Base-by-base conservation (phyloP, 2,329 filamentous ascomycete genomes). In the Penicillium sp. region DNA sequence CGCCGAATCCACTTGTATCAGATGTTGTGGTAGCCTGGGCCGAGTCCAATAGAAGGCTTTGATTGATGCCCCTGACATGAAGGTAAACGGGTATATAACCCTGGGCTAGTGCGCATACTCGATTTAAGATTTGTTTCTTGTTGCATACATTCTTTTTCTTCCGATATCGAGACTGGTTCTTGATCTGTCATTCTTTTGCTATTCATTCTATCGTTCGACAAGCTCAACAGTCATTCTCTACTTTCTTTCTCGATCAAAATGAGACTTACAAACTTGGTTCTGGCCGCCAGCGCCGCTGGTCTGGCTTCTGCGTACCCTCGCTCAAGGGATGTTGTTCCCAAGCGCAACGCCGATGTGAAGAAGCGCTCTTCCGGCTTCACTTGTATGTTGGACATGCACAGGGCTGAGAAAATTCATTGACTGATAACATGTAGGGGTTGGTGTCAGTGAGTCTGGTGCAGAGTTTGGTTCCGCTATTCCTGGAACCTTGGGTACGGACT, bases 311-410 rank as follows among this genome's bases (percentile, higher is more conserved):
- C 69, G 19, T 65, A 64, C 37, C 64, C 64, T 14, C 46, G 43
- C 19, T 56, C 48, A 21, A 43, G 62, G 13, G 57, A 63, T 5
- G 53, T 59, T 49, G 16, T 64, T 19, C 59, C 63, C 50, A 65
- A 61, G 58, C 64, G 66, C n/a, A 62, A 59, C 39, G 62, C 60
- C 27, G 23, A 59, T 26, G n/a, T 21, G 25, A 65, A 64, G 57
- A 70, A 70, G 67, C 67, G 67, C 9, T 55, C 58, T 27, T 57
- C 62, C 26, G 68, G 69, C 45, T 70, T 71, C 44, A 70, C 66
- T 46, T 71, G 57, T 62, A 52, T 3, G 58, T 37, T 51, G 25
- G 33, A 25, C 1, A 26, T 58, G 10, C 48, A 54, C 48, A 39
- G 8, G 23, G 29, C 49, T 45, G 19, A 13, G 9, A 25, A 19